These are phyloP conservation scores for Fusarium buxicola DNA, from an alignment of 2,329 filamentous ascomycete species.

Conservation along the genomic window DNA sequence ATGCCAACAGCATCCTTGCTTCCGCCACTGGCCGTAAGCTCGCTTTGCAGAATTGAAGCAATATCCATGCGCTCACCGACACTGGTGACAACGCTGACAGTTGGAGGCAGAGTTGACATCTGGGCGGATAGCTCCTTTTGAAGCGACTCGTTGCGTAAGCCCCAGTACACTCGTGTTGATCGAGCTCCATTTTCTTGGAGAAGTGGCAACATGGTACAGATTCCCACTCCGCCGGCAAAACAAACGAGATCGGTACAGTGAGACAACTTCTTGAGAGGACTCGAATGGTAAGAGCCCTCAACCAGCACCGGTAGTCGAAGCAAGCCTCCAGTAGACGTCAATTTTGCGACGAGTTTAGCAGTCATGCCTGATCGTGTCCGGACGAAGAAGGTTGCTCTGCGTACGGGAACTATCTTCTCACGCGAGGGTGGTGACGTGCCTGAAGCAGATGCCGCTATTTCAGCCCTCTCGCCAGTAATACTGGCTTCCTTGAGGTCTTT, in stretches of 20 bases:
- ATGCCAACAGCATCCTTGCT: constrained; percentile 39
- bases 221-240: constrained; percentile 50
- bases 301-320: constrained; percentile 42
- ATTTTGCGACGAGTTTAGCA: constrained; percentile 23
- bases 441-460: neutral
- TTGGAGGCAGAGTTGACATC: constrained; percentile 25
- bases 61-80: constrained; percentile 42
- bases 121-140: constrained; percentile 26
- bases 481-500: neutral
- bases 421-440: neutral
- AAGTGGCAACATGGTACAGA: constrained; percentile 48
- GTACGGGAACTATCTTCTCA: neutral
- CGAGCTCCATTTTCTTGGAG: constrained; percentile 28
- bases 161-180: constrained; percentile 43
- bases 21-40: constrained; percentile 26
- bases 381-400: constrained; percentile 38
- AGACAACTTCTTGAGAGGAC: constrained; percentile 33
- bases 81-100: constrained; percentile 37
- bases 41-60: constrained; percentile 35
- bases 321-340: neutral
- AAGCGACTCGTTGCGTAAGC: constrained; percentile 35
- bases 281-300: constrained; percentile 47
- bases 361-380: constrained; percentile 44
- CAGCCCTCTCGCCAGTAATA: neutral
- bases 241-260: constrained; percentile 45